Evolutionary conservation across 1,139 yeast species (phyloP).

Genomic region (Ogataea hybrid): DNA sequence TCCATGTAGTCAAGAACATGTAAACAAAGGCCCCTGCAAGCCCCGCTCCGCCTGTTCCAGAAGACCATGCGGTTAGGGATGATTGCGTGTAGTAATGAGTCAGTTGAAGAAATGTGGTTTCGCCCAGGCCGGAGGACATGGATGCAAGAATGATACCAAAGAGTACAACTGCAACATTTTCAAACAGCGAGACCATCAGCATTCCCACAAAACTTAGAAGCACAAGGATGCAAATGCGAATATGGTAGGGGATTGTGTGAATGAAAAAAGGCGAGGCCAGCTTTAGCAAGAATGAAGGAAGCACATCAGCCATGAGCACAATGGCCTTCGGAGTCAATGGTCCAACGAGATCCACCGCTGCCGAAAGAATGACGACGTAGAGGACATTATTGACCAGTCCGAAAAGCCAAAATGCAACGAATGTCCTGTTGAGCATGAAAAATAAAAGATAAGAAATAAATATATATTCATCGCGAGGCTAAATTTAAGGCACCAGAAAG

Average conservation of each 20-base stretch:
- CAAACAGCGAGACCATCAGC: slow-evolving; percentile 57
- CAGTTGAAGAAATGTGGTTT: slow-evolving; percentile 79
- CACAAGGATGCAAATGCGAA: slow-evolving; percentile 56
- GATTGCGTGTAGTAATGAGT: slow-evolving; percentile 60
- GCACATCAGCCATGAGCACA: slow-evolving; percentile 80
- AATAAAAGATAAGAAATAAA: not conserved
- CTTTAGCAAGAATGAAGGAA: slow-evolving; percentile 78
- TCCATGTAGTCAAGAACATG: slow-evolving; percentile 53
- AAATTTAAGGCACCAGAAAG: too few species aligned
- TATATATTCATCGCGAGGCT: not conserved
- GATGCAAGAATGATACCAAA: slow-evolving; percentile 83
- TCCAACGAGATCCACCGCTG: slow-evolving; percentile 91
- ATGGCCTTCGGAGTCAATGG: slow-evolving; percentile 78
- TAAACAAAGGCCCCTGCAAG: slow-evolving; percentile 69
- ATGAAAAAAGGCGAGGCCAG: slow-evolving; percentile 75
- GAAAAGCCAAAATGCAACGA: slow-evolving; percentile 69
- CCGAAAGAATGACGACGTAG: slow-evolving; percentile 87
- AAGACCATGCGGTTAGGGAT: slow-evolving; percentile 82
- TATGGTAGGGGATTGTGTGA: slow-evolving; percentile 58
- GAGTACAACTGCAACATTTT: slow-evolving; percentile 38
- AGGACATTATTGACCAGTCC: slow-evolving; percentile 87
- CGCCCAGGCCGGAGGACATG: slow-evolving; percentile 85
- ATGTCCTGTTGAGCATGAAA: slow-evolving; percentile 30
- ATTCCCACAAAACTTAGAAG: slow-evolving; percentile 70
- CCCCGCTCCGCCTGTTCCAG: slow-evolving; percentile 97